Percentiles rank a stretch among this genome's conserved stretches.
These are phyloP conservation scores for Steccherinum ochraceum DNA, from an alignment of 768 basidiomycete genomes.

Conservation along the genomic window DNA sequence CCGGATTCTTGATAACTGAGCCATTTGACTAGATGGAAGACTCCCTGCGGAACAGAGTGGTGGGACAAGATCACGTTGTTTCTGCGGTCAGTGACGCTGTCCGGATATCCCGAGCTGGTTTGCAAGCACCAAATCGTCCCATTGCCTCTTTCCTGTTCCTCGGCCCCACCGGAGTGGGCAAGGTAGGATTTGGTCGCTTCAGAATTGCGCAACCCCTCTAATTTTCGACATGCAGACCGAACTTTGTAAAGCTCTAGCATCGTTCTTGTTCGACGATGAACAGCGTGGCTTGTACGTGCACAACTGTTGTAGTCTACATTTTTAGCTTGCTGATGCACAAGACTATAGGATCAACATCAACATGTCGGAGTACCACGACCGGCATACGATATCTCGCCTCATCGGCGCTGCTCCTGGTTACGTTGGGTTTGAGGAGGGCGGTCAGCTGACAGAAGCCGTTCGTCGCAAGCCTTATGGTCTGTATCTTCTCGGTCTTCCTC, in stretches of 20 bases:
- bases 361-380: constrained; percentile 95
- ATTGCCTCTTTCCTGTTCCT: constrained; percentile 91
- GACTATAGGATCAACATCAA: constrained; percentile 77
- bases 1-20: not conserved
- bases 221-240: constrained; percentile 53
- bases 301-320: too few relatives aligned
- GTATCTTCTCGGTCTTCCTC: constrained; percentile 1
- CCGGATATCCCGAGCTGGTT: constrained; percentile 84
- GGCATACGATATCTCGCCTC: constrained; percentile 84
- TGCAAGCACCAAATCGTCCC: constrained; percentile 84
- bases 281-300: constrained; percentile 68
- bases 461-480: constrained; percentile 52
- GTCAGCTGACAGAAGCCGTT: constrained; percentile 62
- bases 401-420: constrained; percentile 94
- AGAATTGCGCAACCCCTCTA: not conserved
- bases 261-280: constrained; percentile 88
- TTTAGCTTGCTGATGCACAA: not conserved
- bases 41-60: constrained; percentile 60
- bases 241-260: constrained; percentile 81
- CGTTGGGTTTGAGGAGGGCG: constrained; percentile 69
- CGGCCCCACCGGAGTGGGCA: constrained; percentile 85
- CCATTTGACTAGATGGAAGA: constrained; percentile 75
- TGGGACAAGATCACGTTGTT: constrained; percentile 91
- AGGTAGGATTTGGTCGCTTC: constrained; percentile 33
- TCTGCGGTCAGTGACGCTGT: constrained; percentile 84